These are phyloP conservation scores for Rhazya stricta DNA, from an alignment of 257 asterid species.

Conservation along the genomic window DNA sequence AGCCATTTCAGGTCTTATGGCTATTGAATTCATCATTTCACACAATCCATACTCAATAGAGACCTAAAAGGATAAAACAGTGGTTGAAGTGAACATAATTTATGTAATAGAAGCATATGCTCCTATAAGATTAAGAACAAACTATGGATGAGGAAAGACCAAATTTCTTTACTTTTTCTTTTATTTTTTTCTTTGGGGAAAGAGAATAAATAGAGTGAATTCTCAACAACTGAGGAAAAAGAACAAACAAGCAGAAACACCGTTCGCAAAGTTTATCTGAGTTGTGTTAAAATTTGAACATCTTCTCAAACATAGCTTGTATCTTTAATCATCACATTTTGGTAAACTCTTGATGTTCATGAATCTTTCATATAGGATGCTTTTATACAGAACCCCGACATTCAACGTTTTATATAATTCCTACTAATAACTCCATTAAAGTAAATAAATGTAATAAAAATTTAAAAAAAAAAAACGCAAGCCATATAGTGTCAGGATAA, in stretches of 20 bases:
- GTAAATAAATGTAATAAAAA: no score
- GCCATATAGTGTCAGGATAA: neutral
- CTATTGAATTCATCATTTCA: constrained; percentile 69
- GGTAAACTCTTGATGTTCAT: neutral
- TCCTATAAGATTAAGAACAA: neutral
- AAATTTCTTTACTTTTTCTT: neutral
- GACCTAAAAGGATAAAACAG: constrained; percentile 37
- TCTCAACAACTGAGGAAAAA: neutral
- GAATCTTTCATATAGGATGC: neutral
- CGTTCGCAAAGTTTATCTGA: neutral
- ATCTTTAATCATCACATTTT: neutral
- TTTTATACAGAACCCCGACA: neutral
- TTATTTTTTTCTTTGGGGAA: neutral
- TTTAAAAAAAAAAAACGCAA: no score
- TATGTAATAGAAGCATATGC: neutral
- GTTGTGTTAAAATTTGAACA: neutral
- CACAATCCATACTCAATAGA: constrained; percentile 75
- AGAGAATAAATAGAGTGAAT: neutral
- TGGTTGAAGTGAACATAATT: neutral
- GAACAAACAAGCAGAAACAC: neutral
- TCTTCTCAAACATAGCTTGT: neutral
- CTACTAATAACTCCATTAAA: neutral
- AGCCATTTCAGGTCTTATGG: constrained; percentile 58
- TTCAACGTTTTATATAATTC: neutral
- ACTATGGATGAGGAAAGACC: neutral